Evolutionary conservation across 2,329 filamentous ascomycete genomes (phyloP), one percentile per base, ranked within the genome.

Genomic region (Aspergillus ochraceoroseus): DNA sequence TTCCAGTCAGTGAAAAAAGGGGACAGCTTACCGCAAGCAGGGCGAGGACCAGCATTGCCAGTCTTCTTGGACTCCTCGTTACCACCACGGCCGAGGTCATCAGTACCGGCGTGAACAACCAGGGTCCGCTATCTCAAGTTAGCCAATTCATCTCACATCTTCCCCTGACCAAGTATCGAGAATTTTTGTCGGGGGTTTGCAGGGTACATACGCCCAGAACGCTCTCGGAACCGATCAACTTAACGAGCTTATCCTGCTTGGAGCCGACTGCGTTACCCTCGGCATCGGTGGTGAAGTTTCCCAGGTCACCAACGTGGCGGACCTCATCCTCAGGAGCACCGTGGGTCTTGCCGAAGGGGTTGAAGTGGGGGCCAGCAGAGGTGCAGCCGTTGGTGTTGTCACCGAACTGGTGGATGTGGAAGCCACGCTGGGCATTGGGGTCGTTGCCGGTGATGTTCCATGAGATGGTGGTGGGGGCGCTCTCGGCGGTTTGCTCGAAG

Each of bases 331-430:
- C 64, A 57, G 87, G 92, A 63, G 84, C 85, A 65, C 92, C 92
- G 76, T 98, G 92, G 58, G 78, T 83, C 80, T 95, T 94, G 76
- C 76, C 74, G 73, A 85, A 79, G 57, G 92, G 92, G 83, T 98
- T 98, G 85, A 95, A 98, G 77, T 98, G 92, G 71, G 92, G 90
- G 39, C 92, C 92, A 55, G 92, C 92, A 55, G 86, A 94, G 55
- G 90, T 96, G 85, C 92, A 98, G 70, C 92, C 92, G 74, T 98
- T 98, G 78, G 92, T 96, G 80, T 96, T 96, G 80, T 96, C 92
- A 68, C 92, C 92, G 64, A 95, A 98, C 70, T 92, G 87, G 77
- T 98, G 92, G 65, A 98, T 83, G 79, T 98, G 92, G 79, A 96
- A 88, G 71, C 87, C 92, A 72, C 92, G 90, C 82, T 94, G 80